These are phyloP conservation scores for Blastomyces gilchristii DNA, from an alignment of 2,329 filamentous ascomycete genomes.

Conservation along the genomic window DNA sequence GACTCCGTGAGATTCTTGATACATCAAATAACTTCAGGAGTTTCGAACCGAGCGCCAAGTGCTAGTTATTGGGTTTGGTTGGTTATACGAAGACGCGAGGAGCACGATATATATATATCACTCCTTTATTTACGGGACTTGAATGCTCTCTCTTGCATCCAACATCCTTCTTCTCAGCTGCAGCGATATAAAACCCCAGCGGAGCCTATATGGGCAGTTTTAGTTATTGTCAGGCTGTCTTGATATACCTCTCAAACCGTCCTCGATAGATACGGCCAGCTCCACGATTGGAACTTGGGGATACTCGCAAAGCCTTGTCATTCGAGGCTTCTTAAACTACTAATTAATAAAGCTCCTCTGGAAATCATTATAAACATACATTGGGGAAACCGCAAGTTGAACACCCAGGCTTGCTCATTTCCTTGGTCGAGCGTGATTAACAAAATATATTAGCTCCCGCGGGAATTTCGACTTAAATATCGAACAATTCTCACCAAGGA, in stretches of 20 bases:
- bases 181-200: not conserved
- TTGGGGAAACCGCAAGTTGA: not conserved
- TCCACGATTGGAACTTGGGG: not conserved
- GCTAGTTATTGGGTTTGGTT: not conserved
- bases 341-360: not conserved
- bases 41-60: not conserved
- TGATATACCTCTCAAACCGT: not conserved
- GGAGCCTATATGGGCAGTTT: not conserved
- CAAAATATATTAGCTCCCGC: not conserved
- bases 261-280: not conserved
- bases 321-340: not conserved
- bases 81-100: not conserved
- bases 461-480: not conserved
- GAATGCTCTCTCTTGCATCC: not conserved
- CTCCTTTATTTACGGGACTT: not conserved
- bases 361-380: not conserved
- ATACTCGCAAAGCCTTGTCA: not conserved
- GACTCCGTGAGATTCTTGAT: not conserved
- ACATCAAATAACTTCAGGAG: not conserved
- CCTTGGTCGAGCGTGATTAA: not conserved
- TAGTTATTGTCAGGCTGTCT: not conserved
- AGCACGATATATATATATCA: not conserved
- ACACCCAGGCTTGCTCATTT: not conserved
- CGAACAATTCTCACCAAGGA: not conserved
- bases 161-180: not conserved